Evolutionary conservation across 83 land plant species (phyloP).

Genomic region (Picea abies): DNA sequence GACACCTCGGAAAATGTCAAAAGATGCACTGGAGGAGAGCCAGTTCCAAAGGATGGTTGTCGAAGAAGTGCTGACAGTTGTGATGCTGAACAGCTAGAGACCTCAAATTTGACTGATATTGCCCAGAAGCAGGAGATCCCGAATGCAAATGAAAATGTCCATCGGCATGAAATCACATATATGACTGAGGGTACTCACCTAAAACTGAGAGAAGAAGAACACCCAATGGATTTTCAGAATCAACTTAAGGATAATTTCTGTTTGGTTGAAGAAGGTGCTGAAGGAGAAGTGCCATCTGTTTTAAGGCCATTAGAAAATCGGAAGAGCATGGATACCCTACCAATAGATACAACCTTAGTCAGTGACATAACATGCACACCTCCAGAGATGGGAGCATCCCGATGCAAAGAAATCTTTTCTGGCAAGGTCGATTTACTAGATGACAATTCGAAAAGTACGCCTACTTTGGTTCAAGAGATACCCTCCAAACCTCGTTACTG

Average conservation of each 20-base stretch:
- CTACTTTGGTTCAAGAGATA: too few relatives aligned
- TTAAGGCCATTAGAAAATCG: neutral
- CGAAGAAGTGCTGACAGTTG: neutral
- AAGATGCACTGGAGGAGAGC: neutral
- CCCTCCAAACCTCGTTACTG: too few relatives aligned
- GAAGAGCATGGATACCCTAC: neutral
- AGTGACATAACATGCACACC: neutral
- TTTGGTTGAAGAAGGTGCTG: too few relatives aligned
- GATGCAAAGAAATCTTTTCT: neutral
- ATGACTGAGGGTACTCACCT: neutral
- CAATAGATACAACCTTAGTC: neutral
- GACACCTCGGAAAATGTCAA: neutral
- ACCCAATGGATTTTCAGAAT: neutral
- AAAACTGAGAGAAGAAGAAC: neutral
- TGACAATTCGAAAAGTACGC: too few relatives aligned
- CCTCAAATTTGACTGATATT: neutral
- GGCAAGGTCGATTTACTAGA: neutral
- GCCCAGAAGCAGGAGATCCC: neutral
- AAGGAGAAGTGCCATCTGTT: too few relatives aligned
- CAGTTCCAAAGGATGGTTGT: neutral
- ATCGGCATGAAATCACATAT: neutral
- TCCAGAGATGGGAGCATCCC: conserved; percentile 4
- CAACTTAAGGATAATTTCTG: neutral
- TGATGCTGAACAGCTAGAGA: neutral
- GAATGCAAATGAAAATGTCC: neutral